Conservation (phyloP, 2,329 filamentous ascomycete genomes). For the Botryotinia globosa region DNA sequence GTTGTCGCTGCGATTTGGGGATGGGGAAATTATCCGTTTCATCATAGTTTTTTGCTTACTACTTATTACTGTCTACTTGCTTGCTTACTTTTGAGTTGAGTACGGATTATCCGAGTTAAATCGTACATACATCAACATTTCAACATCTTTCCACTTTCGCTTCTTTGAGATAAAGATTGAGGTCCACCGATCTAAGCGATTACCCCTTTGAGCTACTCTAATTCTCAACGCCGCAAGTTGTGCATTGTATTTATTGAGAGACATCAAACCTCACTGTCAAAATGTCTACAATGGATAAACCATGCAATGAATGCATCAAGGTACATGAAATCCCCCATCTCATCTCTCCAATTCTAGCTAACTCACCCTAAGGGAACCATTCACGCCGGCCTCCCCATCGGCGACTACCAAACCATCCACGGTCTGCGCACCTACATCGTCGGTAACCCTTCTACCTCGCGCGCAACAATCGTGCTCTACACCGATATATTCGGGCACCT, state of each 20-base stretch:
- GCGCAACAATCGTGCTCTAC: slow-evolving; percentile 37
- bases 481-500: slow-evolving; percentile 37
- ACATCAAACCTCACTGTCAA: background rate
- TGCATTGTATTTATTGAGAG: background rate
- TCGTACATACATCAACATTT: background rate
- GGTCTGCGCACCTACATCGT: slow-evolving; percentile 42
- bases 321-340: background rate
- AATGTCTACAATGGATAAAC: background rate
- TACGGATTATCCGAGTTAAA: background rate
- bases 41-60: background rate
- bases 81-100: background rate
- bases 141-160: no score
- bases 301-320: slow-evolving; percentile 6
- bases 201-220: background rate
- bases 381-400: slow-evolving; percentile 41
- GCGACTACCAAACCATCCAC: slow-evolving; percentile 41
- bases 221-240: background rate
- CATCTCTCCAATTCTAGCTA: slow-evolving; percentile 21
- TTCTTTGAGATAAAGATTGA: background rate
- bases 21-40: background rate
- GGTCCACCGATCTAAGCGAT: background rate
- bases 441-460: slow-evolving; percentile 36
- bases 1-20: background rate
- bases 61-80: background rate
- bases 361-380: slow-evolving; percentile 41